These are phyloP conservation scores for Chondrostereum purpureum DNA, from an alignment of 1,284 basidiomycete genomes.

Conservation along the genomic window DNA sequence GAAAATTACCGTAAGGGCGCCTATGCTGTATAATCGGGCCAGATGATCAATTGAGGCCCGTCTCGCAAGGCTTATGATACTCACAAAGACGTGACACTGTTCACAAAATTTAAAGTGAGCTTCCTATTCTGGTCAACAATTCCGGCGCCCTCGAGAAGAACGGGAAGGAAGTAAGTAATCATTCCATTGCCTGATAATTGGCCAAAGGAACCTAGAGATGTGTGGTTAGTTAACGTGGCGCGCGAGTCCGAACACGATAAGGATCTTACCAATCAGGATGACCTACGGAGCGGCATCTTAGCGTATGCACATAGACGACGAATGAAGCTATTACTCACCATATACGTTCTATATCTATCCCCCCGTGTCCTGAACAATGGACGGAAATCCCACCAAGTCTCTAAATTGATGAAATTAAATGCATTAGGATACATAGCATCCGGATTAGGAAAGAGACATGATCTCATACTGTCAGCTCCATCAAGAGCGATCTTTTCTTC, in stretches of 20 bases:
- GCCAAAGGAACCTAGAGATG: conserved; percentile 32
- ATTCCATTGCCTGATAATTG: conserved; percentile 35
- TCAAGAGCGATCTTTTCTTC: conserved; percentile 40
- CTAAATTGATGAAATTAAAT: conserved; percentile 18
- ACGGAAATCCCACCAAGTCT: conserved; percentile 50
- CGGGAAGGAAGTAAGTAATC: conserved; percentile 45
- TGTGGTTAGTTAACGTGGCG: too few species aligned
- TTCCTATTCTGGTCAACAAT: conserved; percentile 34
- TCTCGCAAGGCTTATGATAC: too few species aligned
- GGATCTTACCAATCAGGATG: conserved; percentile 35
- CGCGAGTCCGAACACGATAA: conserved; percentile 6
- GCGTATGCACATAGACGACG: background rate
- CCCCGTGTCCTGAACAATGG: conserved; percentile 39
- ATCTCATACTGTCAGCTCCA: conserved; percentile 34
- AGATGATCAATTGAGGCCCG: conserved; percentile 6
- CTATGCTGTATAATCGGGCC: background rate
- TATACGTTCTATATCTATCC: conserved; percentile 41
- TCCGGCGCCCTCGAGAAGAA: conserved; percentile 37
- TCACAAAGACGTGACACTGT: conserved; percentile 41
- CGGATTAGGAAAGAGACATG: background rate
- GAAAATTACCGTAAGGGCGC: conserved; percentile 23
- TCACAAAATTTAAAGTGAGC: conserved; percentile 43
- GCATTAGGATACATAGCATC: conserved; percentile 1
- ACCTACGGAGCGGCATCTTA: conserved; percentile 16
- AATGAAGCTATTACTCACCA: conserved; percentile 20